Evolutionary conservation across 2,329 filamentous ascomycete species (phyloP).

Genomic region (Pseudonectria foliicola): DNA sequence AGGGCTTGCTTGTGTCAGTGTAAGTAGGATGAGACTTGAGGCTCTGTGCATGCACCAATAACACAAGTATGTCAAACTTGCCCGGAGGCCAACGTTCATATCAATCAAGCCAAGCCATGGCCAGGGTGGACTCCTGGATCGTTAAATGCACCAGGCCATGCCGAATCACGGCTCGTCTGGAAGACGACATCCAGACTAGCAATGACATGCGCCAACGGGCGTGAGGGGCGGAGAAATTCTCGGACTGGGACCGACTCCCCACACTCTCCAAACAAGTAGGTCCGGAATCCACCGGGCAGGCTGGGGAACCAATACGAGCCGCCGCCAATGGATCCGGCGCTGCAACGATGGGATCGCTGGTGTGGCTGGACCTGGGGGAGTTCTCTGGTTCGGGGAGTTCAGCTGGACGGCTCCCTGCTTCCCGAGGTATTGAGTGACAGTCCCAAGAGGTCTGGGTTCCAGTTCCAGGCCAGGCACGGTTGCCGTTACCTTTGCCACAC

Average conservation of each 20-base stretch:
- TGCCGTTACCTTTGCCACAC: too few relatives aligned
- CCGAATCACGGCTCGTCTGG: constrained; percentile 17
- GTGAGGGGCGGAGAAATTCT: constrained; percentile 24
- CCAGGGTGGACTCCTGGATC: constrained; percentile 8
- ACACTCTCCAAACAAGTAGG: constrained; percentile 7
- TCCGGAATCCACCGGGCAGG: constrained; percentile 3
- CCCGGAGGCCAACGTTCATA: too few relatives aligned
- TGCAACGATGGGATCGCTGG: too few relatives aligned
- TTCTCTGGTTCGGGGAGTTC: too few relatives aligned
- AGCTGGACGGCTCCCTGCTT: too few relatives aligned
- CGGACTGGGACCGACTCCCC: constrained; percentile 17
- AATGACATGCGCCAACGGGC: constrained; percentile 15
- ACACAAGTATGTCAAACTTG: too few relatives aligned
- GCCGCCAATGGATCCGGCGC: constrained; percentile 1
- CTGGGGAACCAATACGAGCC: constrained; percentile 4
- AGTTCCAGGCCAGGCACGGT: too few relatives aligned
- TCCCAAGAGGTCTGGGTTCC: too few relatives aligned
- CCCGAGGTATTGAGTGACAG: too few relatives aligned
- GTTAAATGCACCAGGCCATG: constrained; percentile 10
- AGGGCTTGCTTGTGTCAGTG: constrained; percentile 1
- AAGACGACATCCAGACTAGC: constrained; percentile 25
- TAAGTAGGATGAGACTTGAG: constrained; percentile 2
- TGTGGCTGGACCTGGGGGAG: too few relatives aligned
- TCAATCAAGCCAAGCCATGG: constrained; percentile 5
- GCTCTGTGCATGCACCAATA: constrained; percentile 1